Evolutionary conservation across 257 asterid species (phyloP).

Genomic region (Nicotiana sylvestris): DNA sequence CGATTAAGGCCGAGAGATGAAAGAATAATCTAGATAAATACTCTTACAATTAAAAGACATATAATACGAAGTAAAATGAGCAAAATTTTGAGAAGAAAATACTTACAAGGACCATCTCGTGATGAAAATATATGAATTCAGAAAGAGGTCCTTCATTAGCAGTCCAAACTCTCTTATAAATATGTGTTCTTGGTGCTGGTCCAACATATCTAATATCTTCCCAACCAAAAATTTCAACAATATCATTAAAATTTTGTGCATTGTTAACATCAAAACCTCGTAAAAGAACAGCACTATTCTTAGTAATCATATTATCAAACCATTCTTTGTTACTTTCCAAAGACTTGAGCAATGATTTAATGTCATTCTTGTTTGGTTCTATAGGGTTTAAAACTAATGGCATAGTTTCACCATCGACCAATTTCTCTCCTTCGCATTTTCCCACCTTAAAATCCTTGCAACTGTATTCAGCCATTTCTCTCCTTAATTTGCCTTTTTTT

Average conservation of each 20-base stretch:
- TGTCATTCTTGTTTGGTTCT: slow-evolving; percentile 22
- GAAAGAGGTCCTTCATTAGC: slow-evolving; percentile 88
- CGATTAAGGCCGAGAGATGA: neutral
- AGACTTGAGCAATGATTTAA: slow-evolving; percentile 31
- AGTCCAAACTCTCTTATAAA: slow-evolving; percentile 72
- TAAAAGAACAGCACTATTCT: slow-evolving; percentile 68
- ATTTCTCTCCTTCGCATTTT: slow-evolving; percentile 73
- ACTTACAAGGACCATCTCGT: slow-evolving; percentile 81
- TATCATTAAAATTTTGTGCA: slow-evolving; percentile 65
- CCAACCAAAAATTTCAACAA: slow-evolving; percentile 65
- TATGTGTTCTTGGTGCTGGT: slow-evolving; percentile 79
- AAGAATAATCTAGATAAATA: neutral
- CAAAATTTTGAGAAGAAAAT: neutral
- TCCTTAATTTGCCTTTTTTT: neutral
- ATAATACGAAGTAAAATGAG: neutral
- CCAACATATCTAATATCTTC: slow-evolving; percentile 82
- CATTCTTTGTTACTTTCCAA: slow-evolving; percentile 56
- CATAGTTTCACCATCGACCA: slow-evolving; percentile 63
- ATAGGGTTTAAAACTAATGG: slow-evolving; percentile 63
- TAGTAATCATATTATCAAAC: slow-evolving; percentile 66
- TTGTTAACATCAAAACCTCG: slow-evolving; percentile 60
- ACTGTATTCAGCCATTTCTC: slow-evolving; percentile 42
- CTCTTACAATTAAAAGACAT: neutral
- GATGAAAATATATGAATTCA: slow-evolving; percentile 77
- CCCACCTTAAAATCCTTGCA: slow-evolving; percentile 75